A percentile compares a stretch with the other conserved stretches of the same genome.
Evolutionary conservation across 2,329 filamentous ascomycete species (phyloP).

Genomic region (Endothia cerciana): DNA sequence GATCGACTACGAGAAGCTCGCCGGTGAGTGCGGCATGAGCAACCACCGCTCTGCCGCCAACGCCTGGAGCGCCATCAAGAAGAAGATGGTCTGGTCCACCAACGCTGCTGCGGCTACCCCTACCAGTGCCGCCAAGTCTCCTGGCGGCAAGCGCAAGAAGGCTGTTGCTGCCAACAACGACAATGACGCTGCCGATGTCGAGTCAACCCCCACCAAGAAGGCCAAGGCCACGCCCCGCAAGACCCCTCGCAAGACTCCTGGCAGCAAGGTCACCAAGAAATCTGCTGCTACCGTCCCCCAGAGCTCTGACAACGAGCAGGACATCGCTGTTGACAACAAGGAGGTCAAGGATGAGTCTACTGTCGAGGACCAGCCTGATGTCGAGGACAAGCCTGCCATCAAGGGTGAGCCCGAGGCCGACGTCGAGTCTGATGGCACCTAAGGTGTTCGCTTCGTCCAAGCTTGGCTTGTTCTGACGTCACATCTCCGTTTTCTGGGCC

Average conservation of each 20-base stretch:
- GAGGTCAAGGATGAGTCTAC: not conserved
- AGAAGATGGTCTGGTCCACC: slow-evolving; percentile 24
- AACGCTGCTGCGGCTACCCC: not conserved
- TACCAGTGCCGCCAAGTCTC: not conserved
- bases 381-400: not conserved
- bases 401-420: slow-evolving; percentile 7
- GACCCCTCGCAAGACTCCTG: slow-evolving; percentile 9
- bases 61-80: slow-evolving; percentile 28
- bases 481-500: not conserved
- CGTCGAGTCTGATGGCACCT: not conserved
- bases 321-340: not conserved
- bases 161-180: not conserved
- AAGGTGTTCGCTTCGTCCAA: not conserved
- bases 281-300: not conserved
- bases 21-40: slow-evolving; percentile 53
- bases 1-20: slow-evolving; percentile 53
- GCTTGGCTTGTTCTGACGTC: not conserved
- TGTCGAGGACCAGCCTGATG: not conserved
- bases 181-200: not conserved
- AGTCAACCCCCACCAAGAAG: slow-evolving; percentile 7
- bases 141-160: slow-evolving; percentile 27
- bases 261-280: slow-evolving; percentile 8
- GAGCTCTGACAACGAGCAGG: not conserved
- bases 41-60: slow-evolving; percentile 28
- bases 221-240: slow-evolving; percentile 1